A percentile compares a stretch with the other conserved stretches of the same genome.
phyloP scores from a whole-genome alignment of 495 filamentous ascomycete species.

The Melanomma pulvis-pyrius region DNA sequence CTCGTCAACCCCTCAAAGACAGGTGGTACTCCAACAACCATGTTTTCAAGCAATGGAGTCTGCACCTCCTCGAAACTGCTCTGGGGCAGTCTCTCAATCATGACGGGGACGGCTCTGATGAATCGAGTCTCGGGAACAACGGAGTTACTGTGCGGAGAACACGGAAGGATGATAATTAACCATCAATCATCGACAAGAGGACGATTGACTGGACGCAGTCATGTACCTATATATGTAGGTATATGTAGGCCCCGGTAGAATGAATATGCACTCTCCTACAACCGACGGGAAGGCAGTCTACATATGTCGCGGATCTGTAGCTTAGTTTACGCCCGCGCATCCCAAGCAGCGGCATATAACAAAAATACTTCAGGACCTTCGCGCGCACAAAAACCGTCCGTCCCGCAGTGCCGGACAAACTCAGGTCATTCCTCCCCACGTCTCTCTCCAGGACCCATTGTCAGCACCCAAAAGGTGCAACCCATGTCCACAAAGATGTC shows the following conservation, averaged over 20 bases:
- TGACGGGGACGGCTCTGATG: background rate
- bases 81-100: background rate
- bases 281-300: background rate
- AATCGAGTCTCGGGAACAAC: background rate
- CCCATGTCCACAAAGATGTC: conserved; percentile 4
- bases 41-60: conserved; percentile 29
- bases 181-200: background rate
- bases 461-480: background rate
- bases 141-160: background rate
- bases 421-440: background rate
- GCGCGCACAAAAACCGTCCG: background rate
- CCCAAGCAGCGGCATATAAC: background rate
- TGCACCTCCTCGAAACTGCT: conserved; percentile 10
- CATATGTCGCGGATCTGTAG: background rate
- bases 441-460: background rate
- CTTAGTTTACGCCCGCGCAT: background rate
- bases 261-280: background rate
- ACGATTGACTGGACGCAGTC: background rate
- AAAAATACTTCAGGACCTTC: background rate
- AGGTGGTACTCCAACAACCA: conserved; percentile 30
- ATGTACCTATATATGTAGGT: background rate
- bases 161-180: conserved; percentile 1
- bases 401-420: background rate
- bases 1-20: conserved; percentile 32
- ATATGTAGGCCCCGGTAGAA: background rate